phyloP scores from a whole-genome alignment of 257 asterid species.

The Plectranthus barbatus region DNA sequence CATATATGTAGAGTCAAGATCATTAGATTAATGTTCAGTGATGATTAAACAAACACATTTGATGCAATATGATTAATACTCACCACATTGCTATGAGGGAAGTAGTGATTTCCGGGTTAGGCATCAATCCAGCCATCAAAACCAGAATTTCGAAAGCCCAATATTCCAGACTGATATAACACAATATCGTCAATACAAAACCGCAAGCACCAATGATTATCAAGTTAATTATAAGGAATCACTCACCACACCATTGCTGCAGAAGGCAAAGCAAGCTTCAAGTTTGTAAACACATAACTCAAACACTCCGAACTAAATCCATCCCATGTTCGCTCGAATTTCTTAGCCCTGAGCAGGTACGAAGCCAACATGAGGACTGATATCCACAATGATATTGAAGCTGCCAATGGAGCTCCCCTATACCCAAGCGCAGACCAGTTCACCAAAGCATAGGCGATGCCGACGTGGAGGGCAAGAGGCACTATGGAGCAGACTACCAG shows the following conservation, averaged over 20 bases:
- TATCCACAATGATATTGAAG: constrained; percentile 58
- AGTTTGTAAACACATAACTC: constrained; percentile 14
- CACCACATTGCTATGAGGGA: constrained; percentile 83
- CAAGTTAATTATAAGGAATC: too few species aligned
- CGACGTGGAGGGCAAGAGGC: constrained; percentile 44
- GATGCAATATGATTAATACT: background rate
- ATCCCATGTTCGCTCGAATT: constrained; percentile 40
- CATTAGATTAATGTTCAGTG: background rate
- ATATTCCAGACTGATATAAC: constrained; percentile 51
- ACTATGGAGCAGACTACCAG: constrained; percentile 44
- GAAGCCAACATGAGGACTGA: constrained; percentile 34
- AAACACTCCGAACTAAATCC: constrained; percentile 41
- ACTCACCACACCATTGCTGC: constrained; percentile 31
- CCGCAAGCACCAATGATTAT: too few species aligned
- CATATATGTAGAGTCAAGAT: background rate
- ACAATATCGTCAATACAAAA: too few species aligned
- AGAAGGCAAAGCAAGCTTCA: constrained; percentile 64
- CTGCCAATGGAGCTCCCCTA: constrained; percentile 56
- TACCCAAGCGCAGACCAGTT: constrained; percentile 36
- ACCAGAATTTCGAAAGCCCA: constrained; percentile 92
- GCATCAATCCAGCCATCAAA: constrained; percentile 77
- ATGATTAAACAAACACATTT: too few species aligned
- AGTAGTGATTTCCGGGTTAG: constrained; percentile 55
- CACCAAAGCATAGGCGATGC: constrained; percentile 44
- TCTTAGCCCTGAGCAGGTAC: constrained; percentile 30